These are phyloP conservation scores for Phytopythium delawarense DNA, from an alignment of 352 stramenopile species.

Conservation along the genomic window DNA sequence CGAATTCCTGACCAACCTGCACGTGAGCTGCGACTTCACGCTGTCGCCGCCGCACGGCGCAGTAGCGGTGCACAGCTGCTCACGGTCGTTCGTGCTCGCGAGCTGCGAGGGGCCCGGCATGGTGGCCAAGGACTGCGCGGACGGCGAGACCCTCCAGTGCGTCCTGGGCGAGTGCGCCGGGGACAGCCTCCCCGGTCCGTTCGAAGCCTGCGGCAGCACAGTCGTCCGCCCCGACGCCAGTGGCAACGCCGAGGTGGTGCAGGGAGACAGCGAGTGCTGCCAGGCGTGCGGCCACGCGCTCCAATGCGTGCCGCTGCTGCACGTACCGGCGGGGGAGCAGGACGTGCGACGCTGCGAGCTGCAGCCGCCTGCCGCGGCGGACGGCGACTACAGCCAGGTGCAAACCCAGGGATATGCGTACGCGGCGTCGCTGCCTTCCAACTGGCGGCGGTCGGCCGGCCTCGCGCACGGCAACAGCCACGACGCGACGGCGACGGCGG, in stretches of 20 bases:
- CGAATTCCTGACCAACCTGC: conserved; percentile 31
- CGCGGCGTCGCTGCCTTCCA: neutral
- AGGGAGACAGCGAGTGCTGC: conserved; percentile 36
- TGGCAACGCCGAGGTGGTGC: conserved; percentile 22
- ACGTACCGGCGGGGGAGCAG: conserved; percentile 26
- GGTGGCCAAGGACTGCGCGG: conserved; percentile 12
- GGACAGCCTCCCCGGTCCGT: conserved; percentile 17
- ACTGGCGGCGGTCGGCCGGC: neutral
- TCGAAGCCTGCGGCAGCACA: conserved; percentile 32
- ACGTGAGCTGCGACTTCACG: conserved; percentile 47
- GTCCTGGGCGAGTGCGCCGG: conserved; percentile 26
- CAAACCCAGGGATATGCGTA: neutral
- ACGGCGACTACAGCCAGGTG: neutral
- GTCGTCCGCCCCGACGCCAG: conserved; percentile 18
- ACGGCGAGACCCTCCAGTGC: neutral
- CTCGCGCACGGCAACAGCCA: neutral
- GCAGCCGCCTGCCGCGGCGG: neutral
- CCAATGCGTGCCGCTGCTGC: conserved; percentile 37
- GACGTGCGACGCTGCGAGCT: conserved; percentile 64
- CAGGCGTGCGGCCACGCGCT: conserved; percentile 30
- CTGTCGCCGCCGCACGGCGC: conserved; percentile 32
- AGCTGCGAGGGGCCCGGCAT: conserved; percentile 55
- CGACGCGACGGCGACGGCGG: neutral
- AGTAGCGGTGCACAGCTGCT: conserved; percentile 26
- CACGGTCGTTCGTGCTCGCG: conserved; percentile 39